A percentile compares a stretch with the other conserved stretches of the same genome.
Evolutionary conservation across 2,329 filamentous ascomycete species (phyloP).

Genomic region (Metarhizium album): DNA sequence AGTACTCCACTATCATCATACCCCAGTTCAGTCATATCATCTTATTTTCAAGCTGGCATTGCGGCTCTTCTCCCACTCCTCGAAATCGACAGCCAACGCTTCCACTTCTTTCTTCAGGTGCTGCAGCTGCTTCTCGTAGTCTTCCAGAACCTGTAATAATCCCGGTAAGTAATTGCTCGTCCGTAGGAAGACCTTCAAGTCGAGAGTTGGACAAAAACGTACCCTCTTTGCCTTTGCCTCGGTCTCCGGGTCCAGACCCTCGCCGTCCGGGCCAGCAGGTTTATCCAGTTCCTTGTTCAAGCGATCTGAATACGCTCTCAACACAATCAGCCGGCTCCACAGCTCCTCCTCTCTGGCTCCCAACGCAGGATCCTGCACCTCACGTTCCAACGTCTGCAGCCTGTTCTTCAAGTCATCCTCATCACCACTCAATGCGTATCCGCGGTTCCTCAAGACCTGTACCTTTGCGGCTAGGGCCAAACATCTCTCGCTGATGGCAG

Average conservation of each 20-base stretch:
- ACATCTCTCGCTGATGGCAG: slow-evolving; percentile 61
- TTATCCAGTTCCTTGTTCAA: slow-evolving; percentile 66
- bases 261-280: slow-evolving; percentile 44
- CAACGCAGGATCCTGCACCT: slow-evolving; percentile 63
- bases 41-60: slow-evolving; percentile 26
- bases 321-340: slow-evolving; percentile 68
- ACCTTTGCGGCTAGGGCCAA: slow-evolving; percentile 67
- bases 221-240: slow-evolving; percentile 68
- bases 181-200: neutral
- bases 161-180: neutral
- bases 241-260: slow-evolving; percentile 56
- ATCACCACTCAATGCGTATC: slow-evolving; percentile 68
- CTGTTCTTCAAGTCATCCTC: slow-evolving; percentile 71
- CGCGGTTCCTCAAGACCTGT: slow-evolving; percentile 69
- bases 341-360: slow-evolving; percentile 72
- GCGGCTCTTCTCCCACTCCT: slow-evolving; percentile 43
- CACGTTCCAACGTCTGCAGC: slow-evolving; percentile 56
- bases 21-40: slow-evolving; percentile 7
- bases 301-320: slow-evolving; percentile 61
- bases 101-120: slow-evolving; percentile 66
- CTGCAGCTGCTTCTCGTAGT: slow-evolving; percentile 70
- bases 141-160: slow-evolving; percentile 54
- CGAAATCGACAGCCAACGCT: slow-evolving; percentile 46
- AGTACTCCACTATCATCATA: neutral
- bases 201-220: slow-evolving; percentile 15